phyloP scores from a whole-genome alignment of 768 basidiomycete species.

The Heimioporus sp. region DNA sequence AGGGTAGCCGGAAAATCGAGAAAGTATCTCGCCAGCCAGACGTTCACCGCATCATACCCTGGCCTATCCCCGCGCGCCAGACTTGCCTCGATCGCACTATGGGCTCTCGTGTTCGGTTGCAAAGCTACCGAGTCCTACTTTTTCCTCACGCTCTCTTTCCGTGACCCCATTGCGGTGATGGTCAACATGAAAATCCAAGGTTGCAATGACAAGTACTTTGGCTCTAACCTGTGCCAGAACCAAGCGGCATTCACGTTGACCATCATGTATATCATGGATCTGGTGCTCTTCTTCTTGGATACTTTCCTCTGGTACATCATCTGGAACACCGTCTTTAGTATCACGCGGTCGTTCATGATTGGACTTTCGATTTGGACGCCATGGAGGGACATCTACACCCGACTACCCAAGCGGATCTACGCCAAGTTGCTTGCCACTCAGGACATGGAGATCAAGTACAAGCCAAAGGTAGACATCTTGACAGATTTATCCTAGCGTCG shows the following conservation, averaged over 20 bases:
- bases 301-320: slow-evolving; percentile 99
- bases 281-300: slow-evolving; percentile 96
- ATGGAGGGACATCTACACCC: slow-evolving; percentile 96
- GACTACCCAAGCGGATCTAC: slow-evolving; percentile 95
- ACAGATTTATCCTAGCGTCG: not conserved
- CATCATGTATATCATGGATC: slow-evolving; percentile 99
- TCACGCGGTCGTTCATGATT: slow-evolving; percentile 82
- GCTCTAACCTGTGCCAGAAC: slow-evolving; percentile 79
- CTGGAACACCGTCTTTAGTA: slow-evolving; percentile 95
- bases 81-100: slow-evolving; percentile 76
- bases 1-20: slow-evolving; percentile 92
- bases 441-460: slow-evolving; percentile 98
- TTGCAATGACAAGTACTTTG: slow-evolving; percentile 86
- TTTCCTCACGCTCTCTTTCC: slow-evolving; percentile 94
- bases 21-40: slow-evolving; percentile 97
- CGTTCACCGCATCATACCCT: slow-evolving; percentile 96
- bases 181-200: slow-evolving; percentile 93
- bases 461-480: slow-evolving; percentile 76
- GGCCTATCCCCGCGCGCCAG: slow-evolving; percentile 59
- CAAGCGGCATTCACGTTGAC: slow-evolving; percentile 94
- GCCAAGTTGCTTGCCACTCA: slow-evolving; percentile 90
- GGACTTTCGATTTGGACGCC: slow-evolving; percentile 99
- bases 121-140: slow-evolving; percentile 98
- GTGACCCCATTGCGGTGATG: slow-evolving; percentile 92
- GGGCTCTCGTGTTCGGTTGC: slow-evolving; percentile 94